Percentiles rank a stretch among this genome's conserved stretches.
These are phyloP conservation scores for Cucurbita maxima DNA, from an alignment of 306 rosid species.

Conservation along the genomic window DNA sequence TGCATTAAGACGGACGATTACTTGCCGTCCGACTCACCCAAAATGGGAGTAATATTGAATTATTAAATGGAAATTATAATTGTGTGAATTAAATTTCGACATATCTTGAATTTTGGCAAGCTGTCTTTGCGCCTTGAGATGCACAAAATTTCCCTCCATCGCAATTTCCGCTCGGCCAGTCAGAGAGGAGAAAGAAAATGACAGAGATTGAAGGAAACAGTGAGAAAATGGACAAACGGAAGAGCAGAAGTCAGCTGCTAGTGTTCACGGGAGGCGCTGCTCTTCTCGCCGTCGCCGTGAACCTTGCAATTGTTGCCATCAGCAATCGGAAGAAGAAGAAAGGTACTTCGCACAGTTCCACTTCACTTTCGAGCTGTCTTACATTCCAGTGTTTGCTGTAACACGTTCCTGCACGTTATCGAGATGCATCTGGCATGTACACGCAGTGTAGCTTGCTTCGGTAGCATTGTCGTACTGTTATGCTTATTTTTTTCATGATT, in stretches of 20 bases:
- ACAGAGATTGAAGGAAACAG: constrained; percentile 32
- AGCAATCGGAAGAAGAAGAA: constrained; percentile 40
- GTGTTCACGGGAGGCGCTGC: constrained; percentile 79
- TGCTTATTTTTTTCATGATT: background rate
- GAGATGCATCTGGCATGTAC: background rate
- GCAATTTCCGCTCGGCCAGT: constrained; percentile 28
- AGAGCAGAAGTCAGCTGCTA: constrained; percentile 23
- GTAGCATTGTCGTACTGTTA: background rate
- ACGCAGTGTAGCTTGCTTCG: background rate
- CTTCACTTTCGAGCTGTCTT: constrained; percentile 7
- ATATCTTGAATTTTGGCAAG: constrained; percentile 3
- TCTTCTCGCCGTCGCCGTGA: constrained; percentile 47
- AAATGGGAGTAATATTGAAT: background rate
- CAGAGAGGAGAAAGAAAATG: constrained; percentile 32
- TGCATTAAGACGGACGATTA: background rate
- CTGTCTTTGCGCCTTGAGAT: constrained; percentile 18
- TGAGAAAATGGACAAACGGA: constrained; percentile 37
- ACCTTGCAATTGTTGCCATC: constrained; percentile 48
- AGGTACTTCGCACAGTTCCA: constrained; percentile 25
- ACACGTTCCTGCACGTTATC: background rate
- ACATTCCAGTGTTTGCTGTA: background rate
- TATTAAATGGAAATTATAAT: background rate
- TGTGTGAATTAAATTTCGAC: background rate
- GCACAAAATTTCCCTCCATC: constrained; percentile 38
- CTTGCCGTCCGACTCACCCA: background rate